Evolutionary conservation across 2,329 filamentous ascomycete genomes (phyloP).

Genomic region (Ophiostoma sp.): DNA sequence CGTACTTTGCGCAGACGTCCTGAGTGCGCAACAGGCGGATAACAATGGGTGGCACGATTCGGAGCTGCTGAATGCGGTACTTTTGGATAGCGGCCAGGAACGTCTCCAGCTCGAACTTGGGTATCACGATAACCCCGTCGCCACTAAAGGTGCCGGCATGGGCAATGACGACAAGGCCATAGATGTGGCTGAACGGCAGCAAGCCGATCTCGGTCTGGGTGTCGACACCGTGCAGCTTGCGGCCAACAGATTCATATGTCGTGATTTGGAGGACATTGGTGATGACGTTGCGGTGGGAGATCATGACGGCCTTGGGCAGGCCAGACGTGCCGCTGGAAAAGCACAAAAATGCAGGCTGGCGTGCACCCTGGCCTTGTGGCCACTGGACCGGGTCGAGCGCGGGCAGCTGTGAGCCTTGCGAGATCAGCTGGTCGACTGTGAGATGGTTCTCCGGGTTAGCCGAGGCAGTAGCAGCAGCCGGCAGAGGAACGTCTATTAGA

Average conservation of each 20-base stretch:
- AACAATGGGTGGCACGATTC: conserved; percentile 72
- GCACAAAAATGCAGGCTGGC: conserved; percentile 61
- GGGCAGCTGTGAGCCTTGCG: conserved; percentile 36
- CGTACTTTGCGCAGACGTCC: conserved; percentile 57
- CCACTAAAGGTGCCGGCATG: conserved; percentile 63
- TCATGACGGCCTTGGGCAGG: conserved; percentile 73
- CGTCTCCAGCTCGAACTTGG: conserved; percentile 63
- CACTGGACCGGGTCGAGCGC: conserved; percentile 46
- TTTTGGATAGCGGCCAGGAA: conserved; percentile 60
- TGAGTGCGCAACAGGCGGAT: conserved; percentile 67
- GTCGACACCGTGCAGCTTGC: conserved; percentile 31
- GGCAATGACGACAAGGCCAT: conserved; percentile 64
- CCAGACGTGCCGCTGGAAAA: conserved; percentile 68
- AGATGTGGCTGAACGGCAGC: conserved; percentile 73
- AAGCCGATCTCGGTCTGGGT: conserved; percentile 52
- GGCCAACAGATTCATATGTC: conserved; percentile 38
- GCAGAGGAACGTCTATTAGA: conserved; percentile 54
- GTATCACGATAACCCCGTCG: conserved; percentile 64
- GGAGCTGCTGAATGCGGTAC: conserved; percentile 61
- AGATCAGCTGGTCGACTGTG: conserved; percentile 58
- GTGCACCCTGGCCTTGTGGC: conserved; percentile 51
- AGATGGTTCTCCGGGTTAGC: conserved; percentile 35
- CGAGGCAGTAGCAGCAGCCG: conserved; percentile 26
- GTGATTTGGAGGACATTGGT: conserved; percentile 62
- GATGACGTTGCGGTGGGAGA: conserved; percentile 69